Evolutionary conservation across 176 grass and related monocot species (phyloP).

Genomic region (Saccharum spontaneum): DNA sequence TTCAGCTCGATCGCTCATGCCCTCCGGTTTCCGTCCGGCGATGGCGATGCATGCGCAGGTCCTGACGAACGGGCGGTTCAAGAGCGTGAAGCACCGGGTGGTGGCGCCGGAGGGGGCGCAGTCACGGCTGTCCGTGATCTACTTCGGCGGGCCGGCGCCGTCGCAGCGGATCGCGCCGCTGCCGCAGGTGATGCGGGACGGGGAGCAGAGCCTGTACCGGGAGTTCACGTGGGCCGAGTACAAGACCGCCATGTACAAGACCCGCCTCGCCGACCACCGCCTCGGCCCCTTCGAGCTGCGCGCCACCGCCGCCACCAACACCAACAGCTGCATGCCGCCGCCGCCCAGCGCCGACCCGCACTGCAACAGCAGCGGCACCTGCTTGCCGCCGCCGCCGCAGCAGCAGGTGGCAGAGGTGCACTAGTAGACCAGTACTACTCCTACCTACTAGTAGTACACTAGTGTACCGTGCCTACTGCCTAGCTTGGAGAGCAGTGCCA

Average conservation of each 20-base stretch:
- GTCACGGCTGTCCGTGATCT: slow-evolving; percentile 74
- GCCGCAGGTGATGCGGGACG: slow-evolving; percentile 54
- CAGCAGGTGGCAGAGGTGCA: slow-evolving; percentile 2
- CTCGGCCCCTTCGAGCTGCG: slow-evolving; percentile 69
- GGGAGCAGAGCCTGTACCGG: slow-evolving; percentile 67
- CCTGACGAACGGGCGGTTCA: slow-evolving; percentile 79
- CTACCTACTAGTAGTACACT: no score
- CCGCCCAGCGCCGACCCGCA: background rate
- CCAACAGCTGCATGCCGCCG: background rate
- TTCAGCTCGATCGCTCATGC: background rate
- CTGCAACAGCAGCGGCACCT: background rate
- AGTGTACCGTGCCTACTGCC: no score
- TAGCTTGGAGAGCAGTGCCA: no score
- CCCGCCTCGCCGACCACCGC: slow-evolving; percentile 58
- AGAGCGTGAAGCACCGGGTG: slow-evolving; percentile 85
- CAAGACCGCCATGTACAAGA: slow-evolving; percentile 60
- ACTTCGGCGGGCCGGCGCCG: slow-evolving; percentile 63
- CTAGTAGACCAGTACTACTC: background rate
- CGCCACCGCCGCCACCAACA: background rate
- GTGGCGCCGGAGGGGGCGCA: slow-evolving; percentile 49
- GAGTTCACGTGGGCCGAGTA: slow-evolving; percentile 94
- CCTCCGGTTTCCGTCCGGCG: background rate
- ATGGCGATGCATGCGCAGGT: slow-evolving; percentile 38
- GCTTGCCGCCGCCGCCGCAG: background rate
- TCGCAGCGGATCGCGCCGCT: slow-evolving; percentile 58